Evolutionary conservation across 176 grass and related monocot genomes (phyloP).

Genomic region (Bothriochloa decipiens): DNA sequence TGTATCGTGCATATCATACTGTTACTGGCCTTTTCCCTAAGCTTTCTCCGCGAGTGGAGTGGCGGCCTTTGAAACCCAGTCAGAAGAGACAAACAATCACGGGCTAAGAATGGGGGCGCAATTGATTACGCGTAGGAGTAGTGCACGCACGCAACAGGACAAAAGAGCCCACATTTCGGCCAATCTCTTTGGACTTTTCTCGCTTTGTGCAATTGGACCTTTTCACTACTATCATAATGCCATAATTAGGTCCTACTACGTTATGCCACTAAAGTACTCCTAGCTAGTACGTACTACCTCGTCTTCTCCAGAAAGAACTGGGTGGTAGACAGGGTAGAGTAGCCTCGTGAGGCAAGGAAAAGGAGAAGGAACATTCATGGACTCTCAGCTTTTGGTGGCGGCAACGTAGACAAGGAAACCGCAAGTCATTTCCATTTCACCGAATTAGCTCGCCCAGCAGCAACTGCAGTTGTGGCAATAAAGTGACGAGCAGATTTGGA

Average conservation of each 20-base stretch:
- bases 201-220: conserved; percentile 22
- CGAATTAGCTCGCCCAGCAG: too few species aligned
- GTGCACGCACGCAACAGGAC: conserved; percentile 21
- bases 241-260: conserved; percentile 51
- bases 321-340: too few species aligned
- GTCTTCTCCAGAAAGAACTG: neutral
- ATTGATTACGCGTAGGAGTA: conserved; percentile 5
- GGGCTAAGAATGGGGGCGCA: conserved; percentile 37
- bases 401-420: too few species aligned
- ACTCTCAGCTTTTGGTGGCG: conserved; percentile 2
- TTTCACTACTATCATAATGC: conserved; percentile 42
- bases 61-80: neutral
- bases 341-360: neutral
- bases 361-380: neutral
- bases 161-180: conserved; percentile 40
- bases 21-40: neutral
- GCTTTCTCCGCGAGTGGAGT: conserved; percentile 31
- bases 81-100: conserved; percentile 52
- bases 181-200: neutral
- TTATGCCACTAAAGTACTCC: neutral
- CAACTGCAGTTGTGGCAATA: too few species aligned
- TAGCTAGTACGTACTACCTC: neutral
- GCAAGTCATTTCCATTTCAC: too few species aligned
- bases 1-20: neutral
- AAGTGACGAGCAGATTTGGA: too few species aligned